Conservation (phyloP, 2,329 filamentous ascomycete species). For the Aspergillus hiratsukae region DNA sequence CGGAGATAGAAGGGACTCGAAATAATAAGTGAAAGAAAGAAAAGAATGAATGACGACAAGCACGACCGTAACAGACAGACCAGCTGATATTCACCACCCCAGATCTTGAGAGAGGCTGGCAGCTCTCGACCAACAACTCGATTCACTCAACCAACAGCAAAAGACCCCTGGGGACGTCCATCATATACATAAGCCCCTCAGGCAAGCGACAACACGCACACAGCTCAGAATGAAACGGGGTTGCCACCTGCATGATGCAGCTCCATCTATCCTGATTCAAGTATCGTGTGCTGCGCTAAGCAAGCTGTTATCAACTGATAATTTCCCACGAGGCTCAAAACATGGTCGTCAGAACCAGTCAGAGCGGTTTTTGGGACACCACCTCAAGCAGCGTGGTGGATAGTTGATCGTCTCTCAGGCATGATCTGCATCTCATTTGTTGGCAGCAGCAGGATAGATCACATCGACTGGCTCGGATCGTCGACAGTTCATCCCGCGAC, state of each 20-base stretch:
- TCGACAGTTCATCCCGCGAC: neutral
- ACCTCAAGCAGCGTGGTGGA: neutral
- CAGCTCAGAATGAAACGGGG: neutral
- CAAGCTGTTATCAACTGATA: neutral
- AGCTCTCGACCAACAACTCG: neutral
- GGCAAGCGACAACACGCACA: neutral
- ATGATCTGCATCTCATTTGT: neutral
- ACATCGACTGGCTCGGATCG: neutral
- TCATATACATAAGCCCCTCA: neutral
- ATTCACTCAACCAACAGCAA: neutral
- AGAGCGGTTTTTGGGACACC: neutral
- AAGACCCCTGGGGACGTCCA: neutral
- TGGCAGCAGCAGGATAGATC: neutral
- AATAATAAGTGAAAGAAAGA: slow-evolving; percentile 7
- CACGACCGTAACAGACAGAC: slow-evolving; percentile 1
- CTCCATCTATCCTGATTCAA: neutral
- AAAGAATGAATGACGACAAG: neutral
- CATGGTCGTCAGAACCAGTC: neutral
- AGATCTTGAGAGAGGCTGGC: neutral
- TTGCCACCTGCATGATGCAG: neutral
- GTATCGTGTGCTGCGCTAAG: neutral
- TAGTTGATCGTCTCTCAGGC: slow-evolving; percentile 4
- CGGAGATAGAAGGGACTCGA: slow-evolving; percentile 3
- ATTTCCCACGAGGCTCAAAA: neutral
- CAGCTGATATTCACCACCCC: neutral